A percentile compares a stretch with the other conserved stretches of the same genome.
Evolutionary conservation across 306 rosid species (phyloP).

Genomic region (Sphenostylis stenocarpa): DNA sequence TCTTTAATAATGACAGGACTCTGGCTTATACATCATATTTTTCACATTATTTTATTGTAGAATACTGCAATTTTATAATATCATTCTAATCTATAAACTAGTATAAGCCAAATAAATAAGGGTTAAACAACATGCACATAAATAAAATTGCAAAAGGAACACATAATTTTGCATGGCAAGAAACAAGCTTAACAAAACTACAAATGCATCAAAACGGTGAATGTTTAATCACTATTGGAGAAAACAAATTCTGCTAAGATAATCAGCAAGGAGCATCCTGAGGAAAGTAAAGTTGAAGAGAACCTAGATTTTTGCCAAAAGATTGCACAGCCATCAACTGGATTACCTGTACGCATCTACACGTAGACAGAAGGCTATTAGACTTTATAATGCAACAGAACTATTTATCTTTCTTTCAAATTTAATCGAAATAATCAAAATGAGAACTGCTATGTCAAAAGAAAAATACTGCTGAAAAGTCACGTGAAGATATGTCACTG

Average conservation of each 20-base stretch:
- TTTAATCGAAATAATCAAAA: constrained; percentile 17
- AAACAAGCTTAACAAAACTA: neutral
- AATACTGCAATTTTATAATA: constrained; percentile 1
- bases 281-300: constrained; percentile 18
- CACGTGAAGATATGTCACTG: neutral
- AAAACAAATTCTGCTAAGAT: constrained; percentile 21
- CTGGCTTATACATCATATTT: constrained; percentile 4
- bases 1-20: constrained; percentile 14
- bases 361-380: constrained; percentile 46
- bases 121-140: neutral
- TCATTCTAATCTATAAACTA: constrained; percentile 10
- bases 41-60: neutral
- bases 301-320: constrained; percentile 95
- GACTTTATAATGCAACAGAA: constrained; percentile 28
- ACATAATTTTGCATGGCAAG: neutral
- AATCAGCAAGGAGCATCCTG: constrained; percentile 24
- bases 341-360: constrained; percentile 87
- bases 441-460: neutral
- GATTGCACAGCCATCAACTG: constrained; percentile 91
- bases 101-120: constrained; percentile 13
- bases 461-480: constrained; percentile 20
- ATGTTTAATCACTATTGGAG: constrained; percentile 4
- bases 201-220: neutral
- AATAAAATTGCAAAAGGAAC: neutral
- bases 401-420: neutral